A percentile compares a stretch with the other conserved stretches of the same genome.
Conservation (phyloP, 2,329 filamentous ascomycete species). For the Trichoderma afroharzianum region DNA sequence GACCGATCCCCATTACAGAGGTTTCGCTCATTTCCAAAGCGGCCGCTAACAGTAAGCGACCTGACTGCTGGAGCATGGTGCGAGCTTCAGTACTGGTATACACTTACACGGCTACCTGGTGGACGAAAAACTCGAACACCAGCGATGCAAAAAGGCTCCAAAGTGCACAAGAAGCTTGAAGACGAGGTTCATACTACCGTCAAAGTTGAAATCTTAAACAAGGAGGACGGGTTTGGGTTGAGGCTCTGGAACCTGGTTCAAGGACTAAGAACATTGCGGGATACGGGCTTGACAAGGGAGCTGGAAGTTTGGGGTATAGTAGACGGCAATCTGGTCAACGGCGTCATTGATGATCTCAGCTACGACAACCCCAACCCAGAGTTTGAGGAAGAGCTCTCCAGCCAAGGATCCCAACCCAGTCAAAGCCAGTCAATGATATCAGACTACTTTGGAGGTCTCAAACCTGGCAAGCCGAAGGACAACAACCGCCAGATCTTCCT, state of each 20-base stretch:
- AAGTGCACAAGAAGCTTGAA: constrained; percentile 78
- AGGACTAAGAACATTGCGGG: constrained; percentile 69
- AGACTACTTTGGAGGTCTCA: constrained; percentile 37
- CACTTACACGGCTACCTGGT: constrained; percentile 64
- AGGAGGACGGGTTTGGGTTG: constrained; percentile 79
- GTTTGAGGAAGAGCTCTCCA: constrained; percentile 58
- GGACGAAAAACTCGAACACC: constrained; percentile 72
- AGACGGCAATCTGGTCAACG: constrained; percentile 79
- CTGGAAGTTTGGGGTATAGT: constrained; percentile 82
- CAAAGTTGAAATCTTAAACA: constrained; percentile 64
- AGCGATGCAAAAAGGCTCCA: constrained; percentile 80
- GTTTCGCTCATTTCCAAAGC: constrained; percentile 73
- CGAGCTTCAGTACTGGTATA: constrained; percentile 90
- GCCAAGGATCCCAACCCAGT: constrained; percentile 28
- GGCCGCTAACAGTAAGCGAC: constrained; percentile 82
- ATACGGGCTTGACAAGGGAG: constrained; percentile 70
- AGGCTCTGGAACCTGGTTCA: constrained; percentile 89
- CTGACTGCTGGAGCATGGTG: constrained; percentile 90
- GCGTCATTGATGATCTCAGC: constrained; percentile 83
- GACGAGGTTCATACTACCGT: constrained; percentile 79
- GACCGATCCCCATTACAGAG: constrained; percentile 62
- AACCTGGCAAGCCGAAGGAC: background rate
- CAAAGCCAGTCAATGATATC: constrained; percentile 38
- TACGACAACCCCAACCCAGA: constrained; percentile 70
- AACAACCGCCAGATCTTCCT: constrained; percentile 57